These are phyloP conservation scores for Fusarium drepaniforme DNA, from an alignment of 2,329 filamentous ascomycete genomes.

Conservation along the genomic window DNA sequence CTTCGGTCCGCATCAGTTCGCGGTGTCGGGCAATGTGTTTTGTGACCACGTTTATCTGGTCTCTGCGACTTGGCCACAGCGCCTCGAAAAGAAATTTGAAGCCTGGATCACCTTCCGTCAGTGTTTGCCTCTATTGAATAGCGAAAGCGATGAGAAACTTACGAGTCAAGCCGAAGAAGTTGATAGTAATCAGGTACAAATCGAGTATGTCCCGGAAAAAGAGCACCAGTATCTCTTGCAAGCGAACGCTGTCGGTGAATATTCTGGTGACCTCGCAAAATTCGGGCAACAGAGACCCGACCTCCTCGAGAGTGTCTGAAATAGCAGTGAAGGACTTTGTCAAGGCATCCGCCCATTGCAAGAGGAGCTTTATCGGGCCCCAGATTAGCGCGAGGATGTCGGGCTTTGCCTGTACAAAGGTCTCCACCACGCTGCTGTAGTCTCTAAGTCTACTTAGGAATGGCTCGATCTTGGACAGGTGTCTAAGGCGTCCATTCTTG, in stretches of 20 bases:
- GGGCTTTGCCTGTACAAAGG: constrained; percentile 1
- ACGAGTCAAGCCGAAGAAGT: background rate
- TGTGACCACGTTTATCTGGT: background rate
- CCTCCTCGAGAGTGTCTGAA: background rate
- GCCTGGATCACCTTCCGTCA: background rate
- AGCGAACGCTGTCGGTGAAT: background rate
- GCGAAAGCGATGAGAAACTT: background rate
- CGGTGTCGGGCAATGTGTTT: background rate
- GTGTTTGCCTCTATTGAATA: too few species aligned
- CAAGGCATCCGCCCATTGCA: constrained; percentile 1
- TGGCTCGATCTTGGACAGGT: background rate
- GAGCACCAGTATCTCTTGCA: background rate
- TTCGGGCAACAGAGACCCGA: background rate
- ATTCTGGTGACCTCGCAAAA: background rate
- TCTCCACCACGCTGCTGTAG: background rate
- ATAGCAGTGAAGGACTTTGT: background rate
- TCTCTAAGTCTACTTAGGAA: background rate
- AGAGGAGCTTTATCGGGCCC: constrained; percentile 8
- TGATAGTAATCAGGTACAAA: background rate
- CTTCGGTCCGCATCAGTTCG: background rate
- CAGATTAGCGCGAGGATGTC: constrained; percentile 5
- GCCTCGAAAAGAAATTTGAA: background rate
- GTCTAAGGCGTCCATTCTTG: background rate
- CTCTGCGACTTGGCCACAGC: background rate
- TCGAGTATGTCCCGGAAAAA: background rate